Conservation (phyloP, 1,139 yeast genomes). For the Lodderomyces elongisporus region DNA sequence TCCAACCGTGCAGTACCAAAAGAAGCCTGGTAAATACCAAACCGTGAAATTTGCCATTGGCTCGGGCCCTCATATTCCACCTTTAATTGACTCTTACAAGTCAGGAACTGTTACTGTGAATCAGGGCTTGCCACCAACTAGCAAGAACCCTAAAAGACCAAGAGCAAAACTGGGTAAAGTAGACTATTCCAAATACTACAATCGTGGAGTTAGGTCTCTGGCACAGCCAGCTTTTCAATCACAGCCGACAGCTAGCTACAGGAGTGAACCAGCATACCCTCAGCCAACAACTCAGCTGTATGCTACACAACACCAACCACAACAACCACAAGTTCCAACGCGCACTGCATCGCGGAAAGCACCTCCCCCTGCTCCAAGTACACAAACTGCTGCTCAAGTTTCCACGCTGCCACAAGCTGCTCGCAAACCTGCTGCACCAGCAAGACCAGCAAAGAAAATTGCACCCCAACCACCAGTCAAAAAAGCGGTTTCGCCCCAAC, state of each 20-base stretch:
- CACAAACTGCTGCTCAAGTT: constrained; percentile 14
- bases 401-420: constrained; percentile 13
- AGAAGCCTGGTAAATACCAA: constrained; percentile 84
- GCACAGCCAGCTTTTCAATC: constrained; percentile 7
- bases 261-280: constrained; percentile 16
- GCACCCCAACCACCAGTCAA: constrained; percentile 31
- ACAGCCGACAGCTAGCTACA: constrained; percentile 6
- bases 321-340: constrained; percentile 12
- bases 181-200: constrained; percentile 42
- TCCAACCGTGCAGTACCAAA: constrained; percentile 73
- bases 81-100: constrained; percentile 70
- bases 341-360: constrained; percentile 9
- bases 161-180: constrained; percentile 35
- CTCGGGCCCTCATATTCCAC: constrained; percentile 50
- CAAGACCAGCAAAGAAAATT: constrained; percentile 23
- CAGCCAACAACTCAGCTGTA: constrained; percentile 10
- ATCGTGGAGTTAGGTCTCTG: constrained; percentile 24
- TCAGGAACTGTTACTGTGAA: constrained; percentile 82
- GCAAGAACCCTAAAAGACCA: constrained; percentile 72
- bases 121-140: constrained; percentile 71
- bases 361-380: constrained; percentile 14
- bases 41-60: constrained; percentile 64
- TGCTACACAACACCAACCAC: constrained; percentile 2
- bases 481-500: constrained; percentile 9
- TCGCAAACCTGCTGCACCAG: constrained; percentile 31